phyloP scores from a whole-genome alignment of 176 grass and related monocot species.

The Tuctoria greenei region DNA sequence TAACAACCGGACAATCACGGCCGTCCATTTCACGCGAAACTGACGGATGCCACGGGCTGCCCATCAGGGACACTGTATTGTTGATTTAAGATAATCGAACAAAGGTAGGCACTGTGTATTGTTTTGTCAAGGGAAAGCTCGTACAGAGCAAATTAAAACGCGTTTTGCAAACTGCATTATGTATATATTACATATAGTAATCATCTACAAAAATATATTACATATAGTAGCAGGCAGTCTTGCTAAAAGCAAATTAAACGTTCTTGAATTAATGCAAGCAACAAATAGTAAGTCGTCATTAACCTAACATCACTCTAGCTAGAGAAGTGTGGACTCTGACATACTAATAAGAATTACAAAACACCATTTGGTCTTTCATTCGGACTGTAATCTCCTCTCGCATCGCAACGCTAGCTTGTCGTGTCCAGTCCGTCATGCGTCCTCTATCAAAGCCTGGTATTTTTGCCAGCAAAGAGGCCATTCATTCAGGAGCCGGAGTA shows the following conservation, averaged over 20 bases:
- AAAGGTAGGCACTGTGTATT: no score
- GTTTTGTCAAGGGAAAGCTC: no score
- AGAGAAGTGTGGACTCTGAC: background rate
- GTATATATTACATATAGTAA: no score
- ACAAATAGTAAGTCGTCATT: no score
- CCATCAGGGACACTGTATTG: no score
- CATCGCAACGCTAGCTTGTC: background rate
- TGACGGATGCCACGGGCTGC: background rate
- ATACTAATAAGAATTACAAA: no score
- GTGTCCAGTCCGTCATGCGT: background rate
- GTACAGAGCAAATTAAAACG: background rate
- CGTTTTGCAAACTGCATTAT: background rate
- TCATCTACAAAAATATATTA: no score
- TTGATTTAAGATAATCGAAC: no score
- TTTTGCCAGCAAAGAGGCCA: background rate
- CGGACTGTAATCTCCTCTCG: background rate
- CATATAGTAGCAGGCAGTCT: background rate
- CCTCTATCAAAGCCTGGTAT: background rate
- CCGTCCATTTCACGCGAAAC: background rate
- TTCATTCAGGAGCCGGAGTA: no score
- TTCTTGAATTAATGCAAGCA: background rate
- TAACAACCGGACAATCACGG: conserved; percentile 14
- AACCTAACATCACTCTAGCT: background rate
- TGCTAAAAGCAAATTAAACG: background rate
- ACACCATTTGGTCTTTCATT: background rate